Percentiles rank a stretch among this genome's conserved stretches.
Conservation (phyloP, 768 basidiomycete genomes). For the Mrakia frigida region DNA sequence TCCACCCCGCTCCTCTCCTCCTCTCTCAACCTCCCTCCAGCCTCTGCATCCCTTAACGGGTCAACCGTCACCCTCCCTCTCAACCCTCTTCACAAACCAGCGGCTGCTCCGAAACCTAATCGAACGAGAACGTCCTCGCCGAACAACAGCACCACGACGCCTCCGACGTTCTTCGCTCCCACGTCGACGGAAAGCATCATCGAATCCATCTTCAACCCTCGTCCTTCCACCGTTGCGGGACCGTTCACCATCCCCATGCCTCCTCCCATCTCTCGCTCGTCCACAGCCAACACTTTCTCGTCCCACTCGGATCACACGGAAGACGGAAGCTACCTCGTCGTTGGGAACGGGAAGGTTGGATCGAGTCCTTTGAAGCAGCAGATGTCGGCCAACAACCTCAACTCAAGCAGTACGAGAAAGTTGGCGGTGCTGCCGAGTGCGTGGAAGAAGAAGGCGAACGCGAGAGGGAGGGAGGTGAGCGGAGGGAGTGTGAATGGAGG, state of each 20-base stretch:
- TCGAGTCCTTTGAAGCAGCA: constrained; percentile 8
- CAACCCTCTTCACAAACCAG: no score
- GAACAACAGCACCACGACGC: neutral
- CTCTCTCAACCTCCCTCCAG: neutral
- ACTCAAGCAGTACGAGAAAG: neutral
- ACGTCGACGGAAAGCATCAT: constrained; percentile 67
- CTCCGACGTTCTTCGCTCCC: neutral
- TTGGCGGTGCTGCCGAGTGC: neutral
- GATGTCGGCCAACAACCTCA: neutral
- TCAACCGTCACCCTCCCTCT: neutral
- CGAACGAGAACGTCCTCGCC: neutral
- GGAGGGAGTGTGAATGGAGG: no score
- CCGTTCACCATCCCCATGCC: neutral
- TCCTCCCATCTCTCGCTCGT: neutral
- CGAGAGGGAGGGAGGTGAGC: neutral
- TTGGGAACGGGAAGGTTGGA: neutral
- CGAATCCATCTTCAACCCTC: constrained; percentile 74
- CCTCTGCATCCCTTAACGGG: constrained; percentile 2
- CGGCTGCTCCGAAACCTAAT: neutral
- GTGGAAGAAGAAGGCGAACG: neutral
- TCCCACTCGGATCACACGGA: no score
- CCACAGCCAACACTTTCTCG: neutral
- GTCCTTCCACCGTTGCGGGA: constrained; percentile 28
- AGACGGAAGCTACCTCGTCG: neutral
- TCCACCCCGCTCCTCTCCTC: constrained; percentile 19